Evolutionary conservation across 1,284 basidiomycete species (phyloP), one percentile per base, ranked within the genome.

Genomic region (Stygiomarasmius scandens): DNA sequence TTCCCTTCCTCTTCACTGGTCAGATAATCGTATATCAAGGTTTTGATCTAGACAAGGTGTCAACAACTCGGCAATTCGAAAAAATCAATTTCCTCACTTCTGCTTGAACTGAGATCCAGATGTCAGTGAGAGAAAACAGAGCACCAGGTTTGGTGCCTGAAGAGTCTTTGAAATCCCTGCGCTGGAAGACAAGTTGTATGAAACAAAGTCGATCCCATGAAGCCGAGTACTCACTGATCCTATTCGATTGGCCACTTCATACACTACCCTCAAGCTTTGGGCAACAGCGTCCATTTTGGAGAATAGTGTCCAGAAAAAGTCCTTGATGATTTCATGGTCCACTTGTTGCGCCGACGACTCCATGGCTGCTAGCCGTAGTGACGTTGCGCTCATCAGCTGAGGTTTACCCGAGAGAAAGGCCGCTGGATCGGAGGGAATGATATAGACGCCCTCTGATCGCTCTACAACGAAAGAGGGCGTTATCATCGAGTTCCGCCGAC

Each of bases 301-400:
- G 70, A 95, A 99, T 16, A 98, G 72, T 3, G 97, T 98, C 96
- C 96, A 99, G 73, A 99, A 98, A 36, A 99, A 80, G 73, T 99
- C 97, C 59, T 82, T 83, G 53, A 98, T 72, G n/a, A 91, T 86
- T 65, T 96, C 92, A 61, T 93, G 89, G 70, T 97, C 89, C 36
- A 83, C 75, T 50, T 87, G 82, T 64, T 90, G 92, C 6, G 84
- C 83, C 27, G 85, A 85, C 3, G 87, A 87, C 66, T 95, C 91
- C 62, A 95, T 73, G 6, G 91, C 85, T 29, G 89, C 81, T n/a
- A 95, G 79, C 25, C 92, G 82, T 50, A 95, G 71, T 29, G 71
- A 71, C 8, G 82, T 79, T 0, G 84, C 74, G 27, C 76, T 75
- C 52, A 84, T 64, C 29, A 69, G 67, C 27, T 66, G 63, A 22